phyloP scores from a whole-genome alignment of 2,329 filamentous ascomycete genomes.

The Ceratocystis lukuohia region DNA sequence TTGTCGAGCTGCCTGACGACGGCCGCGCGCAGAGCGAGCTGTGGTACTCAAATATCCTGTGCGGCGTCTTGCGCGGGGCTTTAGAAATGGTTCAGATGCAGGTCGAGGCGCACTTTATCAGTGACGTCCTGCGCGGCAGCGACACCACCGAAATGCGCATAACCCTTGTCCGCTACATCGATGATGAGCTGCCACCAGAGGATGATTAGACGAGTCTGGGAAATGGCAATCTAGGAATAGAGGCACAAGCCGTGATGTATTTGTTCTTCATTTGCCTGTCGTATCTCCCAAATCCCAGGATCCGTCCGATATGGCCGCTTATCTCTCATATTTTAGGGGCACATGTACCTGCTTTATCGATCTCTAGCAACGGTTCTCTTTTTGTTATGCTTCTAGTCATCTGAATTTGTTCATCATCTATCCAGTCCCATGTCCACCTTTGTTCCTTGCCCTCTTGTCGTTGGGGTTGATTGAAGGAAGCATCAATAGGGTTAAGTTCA shows the following conservation, averaged over 20 bases:
- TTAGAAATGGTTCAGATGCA: constrained; percentile 99
- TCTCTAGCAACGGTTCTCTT: background rate
- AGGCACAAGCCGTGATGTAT: background rate
- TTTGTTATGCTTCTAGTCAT: background rate
- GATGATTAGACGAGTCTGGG: constrained; percentile 53
- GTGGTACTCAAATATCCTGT: constrained; percentile 97
- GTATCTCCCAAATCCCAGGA: too few species aligned
- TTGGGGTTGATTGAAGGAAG: background rate
- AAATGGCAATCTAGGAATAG: too few species aligned
- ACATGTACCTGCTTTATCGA: background rate
- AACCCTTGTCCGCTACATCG: constrained; percentile 81
- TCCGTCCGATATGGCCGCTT: too few species aligned
- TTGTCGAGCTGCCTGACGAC: constrained; percentile 93
- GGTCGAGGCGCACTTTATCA: constrained; percentile 91
- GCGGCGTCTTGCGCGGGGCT: constrained; percentile 78
- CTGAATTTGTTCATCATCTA: background rate
- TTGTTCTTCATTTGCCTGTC: too few species aligned
- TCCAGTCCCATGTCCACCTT: background rate
- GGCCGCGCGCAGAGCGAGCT: constrained; percentile 89
- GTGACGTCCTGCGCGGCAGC: constrained; percentile 80
- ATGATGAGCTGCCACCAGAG: constrained; percentile 92
- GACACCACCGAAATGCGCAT: constrained; percentile 97
- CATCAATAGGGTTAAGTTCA: background rate
- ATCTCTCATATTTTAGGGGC: too few species aligned
- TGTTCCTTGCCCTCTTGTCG: background rate